Evolutionary conservation across 768 basidiomycete species (phyloP), one percentile per base, ranked within the genome.

Genomic region (Tylopilus sp.): DNA sequence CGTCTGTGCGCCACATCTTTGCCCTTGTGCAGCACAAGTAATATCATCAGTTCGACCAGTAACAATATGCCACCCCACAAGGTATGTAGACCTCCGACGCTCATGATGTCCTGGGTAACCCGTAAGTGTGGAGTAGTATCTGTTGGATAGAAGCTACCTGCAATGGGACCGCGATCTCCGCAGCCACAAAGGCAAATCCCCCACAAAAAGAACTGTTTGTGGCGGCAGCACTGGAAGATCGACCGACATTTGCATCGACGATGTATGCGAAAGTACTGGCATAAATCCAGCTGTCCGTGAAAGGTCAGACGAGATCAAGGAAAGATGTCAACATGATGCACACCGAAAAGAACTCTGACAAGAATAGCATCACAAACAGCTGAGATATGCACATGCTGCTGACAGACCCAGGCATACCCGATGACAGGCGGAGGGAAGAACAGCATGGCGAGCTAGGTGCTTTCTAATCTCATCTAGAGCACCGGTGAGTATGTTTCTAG

Each of bases 191-290:
- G 1, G 84, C 90, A 19, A 74, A 72, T 1, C 77, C 16, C 0
- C 92, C 90, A 28, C 93, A 80, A 67, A 89, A 86, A 21, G 79
- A 80, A 45, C 85, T 85, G 67, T 95, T 95, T 31, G 79, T 72
- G 0, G 92, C 90, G 8, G 83, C 80, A 0, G 89, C 91, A 2
- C 82, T 83, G 0, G 89, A 86, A 0, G 89, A 89, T 14, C 85
- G 80, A 7, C 93, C 93, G 3, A 77, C 75, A 60, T 95, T 97
- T 10, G 91, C 83, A 63, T 97, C 92, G 3, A 94, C 91, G 30
- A 95, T 80, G 64, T 93, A 95, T 0, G 92, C 86, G 29, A 97
- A 73, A 0, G 87, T 85, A 38, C 82, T 84, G 1, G 85, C 72
- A 65, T 89, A 88, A 45, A 85, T 82, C 69, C 76, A 76, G 64